Conservation (phyloP, 2,329 filamentous ascomycete species). For the Colletotrichum cuscutae region DNA sequence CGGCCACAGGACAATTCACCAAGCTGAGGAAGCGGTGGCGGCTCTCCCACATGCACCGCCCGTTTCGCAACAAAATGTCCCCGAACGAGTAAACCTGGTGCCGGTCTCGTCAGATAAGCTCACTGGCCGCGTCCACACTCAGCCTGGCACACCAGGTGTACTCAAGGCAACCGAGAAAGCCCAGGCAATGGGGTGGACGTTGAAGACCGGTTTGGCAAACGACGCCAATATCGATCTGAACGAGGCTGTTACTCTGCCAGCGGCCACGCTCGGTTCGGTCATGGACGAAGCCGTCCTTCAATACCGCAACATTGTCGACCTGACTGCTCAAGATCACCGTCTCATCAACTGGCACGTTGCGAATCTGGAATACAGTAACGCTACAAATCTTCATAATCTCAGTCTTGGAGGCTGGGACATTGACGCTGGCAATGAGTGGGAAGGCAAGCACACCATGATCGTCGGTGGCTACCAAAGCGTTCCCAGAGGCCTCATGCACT, state of each 20-base stretch:
- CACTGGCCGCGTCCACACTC: slow-evolving; percentile 78
- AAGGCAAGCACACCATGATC: slow-evolving; percentile 93
- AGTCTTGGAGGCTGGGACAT: slow-evolving; percentile 96
- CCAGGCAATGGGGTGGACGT: slow-evolving; percentile 82
- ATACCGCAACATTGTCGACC: slow-evolving; percentile 83
- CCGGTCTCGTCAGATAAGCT: slow-evolving; percentile 74
- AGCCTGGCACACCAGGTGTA: slow-evolving; percentile 75
- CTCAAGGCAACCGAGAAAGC: slow-evolving; percentile 82
- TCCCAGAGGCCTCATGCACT: slow-evolving; percentile 84
- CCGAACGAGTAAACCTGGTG: slow-evolving; percentile 65
- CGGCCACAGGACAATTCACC: slow-evolving; percentile 75
- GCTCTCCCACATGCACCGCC: slow-evolving; percentile 66
- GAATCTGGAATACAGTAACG: slow-evolving; percentile 97
- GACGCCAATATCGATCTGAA: slow-evolving; percentile 79
- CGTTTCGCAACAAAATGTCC: slow-evolving; percentile 64
- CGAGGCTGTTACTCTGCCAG: slow-evolving; percentile 67
- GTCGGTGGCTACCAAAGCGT: slow-evolving; percentile 94
- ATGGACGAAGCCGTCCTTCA: slow-evolving; percentile 92
- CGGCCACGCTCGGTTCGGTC: slow-evolving; percentile 86
- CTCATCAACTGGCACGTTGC: slow-evolving; percentile 98
- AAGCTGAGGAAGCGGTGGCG: slow-evolving; percentile 76
- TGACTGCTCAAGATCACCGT: slow-evolving; percentile 87
- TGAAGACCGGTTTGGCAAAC: slow-evolving; percentile 72
- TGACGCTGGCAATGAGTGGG: slow-evolving; percentile 97
- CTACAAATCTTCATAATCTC: slow-evolving; percentile 84